phyloP scores from a whole-genome alignment of 1,284 basidiomycete species.

The Leucoagaricus sp. region DNA sequence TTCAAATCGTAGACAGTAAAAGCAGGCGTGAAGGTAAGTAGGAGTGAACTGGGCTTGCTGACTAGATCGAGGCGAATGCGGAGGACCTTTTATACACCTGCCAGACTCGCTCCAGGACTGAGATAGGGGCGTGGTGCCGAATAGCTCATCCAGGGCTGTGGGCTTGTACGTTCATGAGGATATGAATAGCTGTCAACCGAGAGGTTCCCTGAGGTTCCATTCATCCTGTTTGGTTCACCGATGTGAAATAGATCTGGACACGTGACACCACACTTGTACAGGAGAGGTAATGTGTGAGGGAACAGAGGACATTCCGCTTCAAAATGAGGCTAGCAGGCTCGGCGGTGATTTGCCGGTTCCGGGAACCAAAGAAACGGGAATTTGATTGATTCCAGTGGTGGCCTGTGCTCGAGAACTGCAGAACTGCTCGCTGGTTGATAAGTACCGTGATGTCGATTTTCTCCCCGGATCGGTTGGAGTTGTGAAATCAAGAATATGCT shows the following conservation, averaged over 20 bases:
- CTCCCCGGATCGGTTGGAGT: too few relatives aligned
- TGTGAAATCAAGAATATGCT: too few relatives aligned
- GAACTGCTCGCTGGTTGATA: too few relatives aligned
- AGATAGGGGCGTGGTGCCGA: background rate
- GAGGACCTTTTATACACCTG: background rate
- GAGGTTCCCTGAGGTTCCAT: background rate
- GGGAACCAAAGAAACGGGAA: too few relatives aligned
- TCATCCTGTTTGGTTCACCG: background rate
- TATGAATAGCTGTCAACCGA: background rate
- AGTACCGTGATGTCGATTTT: too few relatives aligned
- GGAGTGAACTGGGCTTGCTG: too few relatives aligned
- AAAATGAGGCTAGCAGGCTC: background rate
- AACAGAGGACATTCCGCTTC: too few relatives aligned
- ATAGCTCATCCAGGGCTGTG: background rate
- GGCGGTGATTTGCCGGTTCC: background rate
- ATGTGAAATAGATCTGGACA: background rate
- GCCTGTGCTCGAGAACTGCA: too few relatives aligned
- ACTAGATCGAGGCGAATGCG: background rate
- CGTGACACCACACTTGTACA: background rate
- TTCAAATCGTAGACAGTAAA: background rate
- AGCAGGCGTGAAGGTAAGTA: background rate
- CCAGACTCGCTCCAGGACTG: background rate
- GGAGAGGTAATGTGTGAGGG: slow-evolving; percentile 7
- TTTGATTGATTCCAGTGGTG: too few relatives aligned
- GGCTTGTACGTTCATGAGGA: background rate